Evolutionary conservation across 345 rosid species (phyloP).

Genomic region (Salix arbutifolia): DNA sequence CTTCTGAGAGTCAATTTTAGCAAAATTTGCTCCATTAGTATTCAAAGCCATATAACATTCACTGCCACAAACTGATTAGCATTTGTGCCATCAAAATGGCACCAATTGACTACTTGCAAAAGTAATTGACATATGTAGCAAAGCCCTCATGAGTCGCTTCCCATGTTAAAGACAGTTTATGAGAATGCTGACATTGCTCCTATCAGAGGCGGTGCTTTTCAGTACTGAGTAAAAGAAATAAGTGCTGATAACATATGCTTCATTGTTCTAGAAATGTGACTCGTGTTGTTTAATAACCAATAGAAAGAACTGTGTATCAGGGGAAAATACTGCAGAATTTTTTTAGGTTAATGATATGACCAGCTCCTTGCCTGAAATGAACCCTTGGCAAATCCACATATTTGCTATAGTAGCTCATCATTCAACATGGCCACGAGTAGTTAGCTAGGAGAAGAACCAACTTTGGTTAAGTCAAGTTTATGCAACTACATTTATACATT

Average conservation of each 20-base stretch:
- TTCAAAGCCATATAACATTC: background rate
- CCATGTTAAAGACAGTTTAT: background rate
- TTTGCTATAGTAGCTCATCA: constrained; percentile 1
- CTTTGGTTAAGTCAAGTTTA: background rate
- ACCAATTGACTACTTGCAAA: background rate
- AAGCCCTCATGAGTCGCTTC: background rate
- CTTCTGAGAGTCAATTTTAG: background rate
- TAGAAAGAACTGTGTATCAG: background rate
- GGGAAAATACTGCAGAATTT: background rate
- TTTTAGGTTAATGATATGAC: background rate
- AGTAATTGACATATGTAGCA: no score
- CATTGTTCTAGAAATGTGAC: background rate
- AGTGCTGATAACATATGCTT: background rate
- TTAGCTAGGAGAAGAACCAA: background rate
- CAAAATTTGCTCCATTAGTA: background rate
- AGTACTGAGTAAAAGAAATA: background rate
- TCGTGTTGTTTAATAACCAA: background rate
- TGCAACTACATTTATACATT: background rate
- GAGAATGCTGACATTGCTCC: background rate
- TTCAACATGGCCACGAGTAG: background rate
- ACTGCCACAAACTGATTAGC: constrained; percentile 1
- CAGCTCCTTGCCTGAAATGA: background rate
- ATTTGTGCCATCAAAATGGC: background rate
- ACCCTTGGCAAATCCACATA: background rate
- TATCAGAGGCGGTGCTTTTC: background rate